A percentile compares a stretch with the other conserved stretches of the same genome.
Evolutionary conservation across 2,329 filamentous ascomycete genomes (phyloP).

Genomic region (Scortechinia acanthostroma): DNA sequence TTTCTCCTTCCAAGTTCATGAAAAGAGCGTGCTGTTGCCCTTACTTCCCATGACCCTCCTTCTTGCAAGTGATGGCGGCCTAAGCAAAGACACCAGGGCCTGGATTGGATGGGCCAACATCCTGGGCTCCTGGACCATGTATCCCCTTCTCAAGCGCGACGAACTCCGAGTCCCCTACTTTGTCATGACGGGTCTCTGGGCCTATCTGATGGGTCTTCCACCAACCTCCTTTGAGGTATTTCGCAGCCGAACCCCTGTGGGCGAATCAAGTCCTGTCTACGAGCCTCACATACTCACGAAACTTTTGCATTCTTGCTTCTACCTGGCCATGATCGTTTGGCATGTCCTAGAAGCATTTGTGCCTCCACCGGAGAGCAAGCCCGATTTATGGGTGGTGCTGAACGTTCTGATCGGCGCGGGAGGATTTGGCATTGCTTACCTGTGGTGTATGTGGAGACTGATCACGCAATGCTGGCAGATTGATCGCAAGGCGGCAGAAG

Average conservation of each 20-base stretch:
- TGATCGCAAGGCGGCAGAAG: background rate
- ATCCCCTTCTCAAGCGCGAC: slow-evolving; percentile 79
- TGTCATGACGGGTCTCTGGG: slow-evolving; percentile 80
- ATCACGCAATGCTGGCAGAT: slow-evolving; percentile 12
- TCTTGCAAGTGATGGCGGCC: slow-evolving; percentile 69
- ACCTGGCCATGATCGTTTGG: slow-evolving; percentile 72
- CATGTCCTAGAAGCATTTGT: slow-evolving; percentile 70
- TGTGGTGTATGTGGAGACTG: slow-evolving; percentile 79
- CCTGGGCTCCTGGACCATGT: slow-evolving; percentile 86
- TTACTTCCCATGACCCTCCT: slow-evolving; percentile 88
- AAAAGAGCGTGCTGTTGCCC: slow-evolving; percentile 91
- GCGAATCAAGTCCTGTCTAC: slow-evolving; percentile 32
- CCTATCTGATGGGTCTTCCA: slow-evolving; percentile 81
- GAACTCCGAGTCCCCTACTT: slow-evolving; percentile 78
- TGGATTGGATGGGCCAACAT: slow-evolving; percentile 97
- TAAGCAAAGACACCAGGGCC: slow-evolving; percentile 69
- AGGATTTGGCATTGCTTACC: slow-evolving; percentile 79
- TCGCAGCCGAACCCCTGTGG: slow-evolving; percentile 37
- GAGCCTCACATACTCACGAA: slow-evolving; percentile 35
- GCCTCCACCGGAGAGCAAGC: slow-evolving; percentile 66
- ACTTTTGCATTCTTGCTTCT: slow-evolving; percentile 70
- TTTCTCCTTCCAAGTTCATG: slow-evolving; percentile 95
- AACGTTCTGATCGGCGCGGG: slow-evolving; percentile 82
- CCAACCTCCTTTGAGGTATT: slow-evolving; percentile 69
- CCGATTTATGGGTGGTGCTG: slow-evolving; percentile 87